Evolutionary conservation across 768 basidiomycete species (phyloP), one percentile per base, ranked within the genome.

Genomic region (Phanerochaete sordida): DNA sequence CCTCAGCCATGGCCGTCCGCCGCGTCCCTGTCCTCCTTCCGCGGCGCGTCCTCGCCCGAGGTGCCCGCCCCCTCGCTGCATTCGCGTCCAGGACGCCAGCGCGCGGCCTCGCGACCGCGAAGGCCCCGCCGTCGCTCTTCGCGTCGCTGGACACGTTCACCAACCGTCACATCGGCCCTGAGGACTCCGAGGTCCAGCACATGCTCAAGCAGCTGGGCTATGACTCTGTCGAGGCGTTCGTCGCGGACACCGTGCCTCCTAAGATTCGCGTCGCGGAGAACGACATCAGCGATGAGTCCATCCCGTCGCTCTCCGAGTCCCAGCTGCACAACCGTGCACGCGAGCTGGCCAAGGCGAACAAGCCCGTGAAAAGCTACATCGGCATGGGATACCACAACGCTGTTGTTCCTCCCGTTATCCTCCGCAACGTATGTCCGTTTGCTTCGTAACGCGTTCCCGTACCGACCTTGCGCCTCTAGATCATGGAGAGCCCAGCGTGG

Each of bases 301-400:
- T 97, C 54, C 81, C 84, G 4, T 79, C 88, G 1, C 78, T 93
- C 61, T 94, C 91, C 71, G 97, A 99, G 75, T 84, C 88, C 1
- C 89, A 98, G 75, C 79, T 99, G 44, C 77, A 87, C 57, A 74
- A 77, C 21, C 79, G 91, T 56, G 94, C 91, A 0, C 88, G 86
- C 69, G 81, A 82, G 65, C 76, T 98, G 11, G 95, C 86, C n/a
- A 75, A 70, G 16, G 79, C 83, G 70, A 98, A 99, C 75, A 84
- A 88, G 74, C 77, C 83, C 5, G 90, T 89, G 73, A 91, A 88
- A 79, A 95, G 87, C 69, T 98, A 94, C 73, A 99, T 98, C 69
- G 97, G 97, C 35, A 94, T 98, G 93, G 96, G 97, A 9, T 99
- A 97, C 74, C 92, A 95, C 70, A 87, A 87, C 65, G 93, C 95